phyloP scores from a whole-genome alignment of 2,329 filamentous ascomycete genomes.

The Penicillium sp. region DNA sequence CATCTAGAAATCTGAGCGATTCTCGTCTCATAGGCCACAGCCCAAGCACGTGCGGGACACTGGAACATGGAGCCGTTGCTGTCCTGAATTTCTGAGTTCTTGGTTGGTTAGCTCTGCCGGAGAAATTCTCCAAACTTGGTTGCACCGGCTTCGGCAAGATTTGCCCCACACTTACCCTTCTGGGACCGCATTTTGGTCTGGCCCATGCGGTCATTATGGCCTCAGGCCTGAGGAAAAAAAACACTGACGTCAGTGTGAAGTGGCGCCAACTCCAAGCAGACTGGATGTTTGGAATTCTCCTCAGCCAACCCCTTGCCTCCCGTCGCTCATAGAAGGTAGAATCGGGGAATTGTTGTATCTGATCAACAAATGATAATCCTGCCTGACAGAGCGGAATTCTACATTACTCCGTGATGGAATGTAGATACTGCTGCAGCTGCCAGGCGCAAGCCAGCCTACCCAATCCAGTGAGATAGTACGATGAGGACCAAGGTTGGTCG shows the following conservation, averaged over 20 bases:
- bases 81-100: neutral
- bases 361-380: slow-evolving; percentile 21
- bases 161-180: neutral
- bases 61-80: slow-evolving; percentile 10
- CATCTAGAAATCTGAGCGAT: neutral
- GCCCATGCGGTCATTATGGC: slow-evolving; percentile 12
- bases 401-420: slow-evolving; percentile 17
- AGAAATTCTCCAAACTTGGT: slow-evolving; percentile 17
- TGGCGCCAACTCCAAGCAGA: neutral
- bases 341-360: slow-evolving; percentile 11
- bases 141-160: neutral
- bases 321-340: neutral
- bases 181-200: neutral
- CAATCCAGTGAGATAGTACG: neutral
- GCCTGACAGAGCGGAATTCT: slow-evolving; percentile 25
- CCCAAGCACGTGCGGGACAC: slow-evolving; percentile 22
- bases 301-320: neutral
- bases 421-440: slow-evolving; percentile 1
- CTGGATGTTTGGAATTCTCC: neutral
- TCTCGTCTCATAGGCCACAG: slow-evolving; percentile 21
- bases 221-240: neutral
- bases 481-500: neutral
- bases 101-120: slow-evolving; percentile 18
- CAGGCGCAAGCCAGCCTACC: neutral
- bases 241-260: slow-evolving; percentile 7